Evolutionary conservation across 1,139 yeast genomes (phyloP).

Genomic region (Hansenula sp.): DNA sequence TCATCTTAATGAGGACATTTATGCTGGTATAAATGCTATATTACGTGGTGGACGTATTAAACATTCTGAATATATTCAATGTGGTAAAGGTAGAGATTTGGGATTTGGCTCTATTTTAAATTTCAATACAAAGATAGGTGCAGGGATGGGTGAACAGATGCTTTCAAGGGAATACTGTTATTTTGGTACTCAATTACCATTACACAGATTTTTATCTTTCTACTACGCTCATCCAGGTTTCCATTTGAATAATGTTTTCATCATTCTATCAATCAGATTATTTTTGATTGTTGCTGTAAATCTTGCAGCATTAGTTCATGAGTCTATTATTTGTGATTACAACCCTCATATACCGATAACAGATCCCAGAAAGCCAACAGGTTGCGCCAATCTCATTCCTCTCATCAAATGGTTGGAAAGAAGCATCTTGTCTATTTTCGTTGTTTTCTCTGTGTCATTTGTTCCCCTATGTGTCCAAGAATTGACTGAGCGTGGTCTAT

Average conservation of each 20-base stretch:
- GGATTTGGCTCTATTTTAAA: conserved; percentile 74
- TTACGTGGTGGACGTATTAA: conserved; percentile 72
- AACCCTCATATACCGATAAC: conserved; percentile 56
- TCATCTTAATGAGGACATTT: conserved; percentile 72
- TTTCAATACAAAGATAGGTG: conserved; percentile 75
- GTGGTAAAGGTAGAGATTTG: conserved; percentile 80
- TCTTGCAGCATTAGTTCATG: conserved; percentile 63
- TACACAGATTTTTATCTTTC: conserved; percentile 71
- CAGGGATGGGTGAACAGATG: conserved; percentile 82
- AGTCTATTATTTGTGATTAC: conserved; percentile 58
- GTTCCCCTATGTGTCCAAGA: conserved; percentile 69
- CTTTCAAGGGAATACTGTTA: conserved; percentile 71
- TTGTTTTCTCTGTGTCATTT: conserved; percentile 69
- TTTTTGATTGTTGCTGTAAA: conserved; percentile 64
- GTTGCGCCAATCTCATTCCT: conserved; percentile 64
- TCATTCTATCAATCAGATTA: conserved; percentile 61
- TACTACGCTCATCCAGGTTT: conserved; percentile 77
- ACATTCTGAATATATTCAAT: conserved; percentile 73
- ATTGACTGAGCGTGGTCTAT: conserved; percentile 66
- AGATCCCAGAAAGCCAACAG: conserved; percentile 56
- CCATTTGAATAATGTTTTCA: conserved; percentile 67
- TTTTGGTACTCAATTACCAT: conserved; percentile 65
- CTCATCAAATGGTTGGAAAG: conserved; percentile 72
- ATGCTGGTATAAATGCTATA: conserved; percentile 71
- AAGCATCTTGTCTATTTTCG: conserved; percentile 68